phyloP scores from a whole-genome alignment of 2,329 filamentous ascomycete species.

The Aspergillus viridinutans region DNA sequence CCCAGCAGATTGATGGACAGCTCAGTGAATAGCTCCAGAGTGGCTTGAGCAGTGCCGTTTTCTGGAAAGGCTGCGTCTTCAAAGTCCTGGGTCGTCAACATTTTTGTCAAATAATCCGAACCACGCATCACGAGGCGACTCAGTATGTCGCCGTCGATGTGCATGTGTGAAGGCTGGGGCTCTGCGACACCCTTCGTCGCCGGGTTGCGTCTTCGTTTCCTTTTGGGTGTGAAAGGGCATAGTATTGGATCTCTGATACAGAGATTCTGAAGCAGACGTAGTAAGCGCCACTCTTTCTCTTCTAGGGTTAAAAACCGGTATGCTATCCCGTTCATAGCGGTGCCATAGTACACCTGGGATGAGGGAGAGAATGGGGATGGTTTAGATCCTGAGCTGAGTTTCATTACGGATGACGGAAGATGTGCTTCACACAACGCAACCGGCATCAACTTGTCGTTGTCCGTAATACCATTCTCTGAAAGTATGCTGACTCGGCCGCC shows the following conservation, averaged over 20 bases:
- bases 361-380: slow-evolving; percentile 11
- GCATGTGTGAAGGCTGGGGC: slow-evolving; percentile 49
- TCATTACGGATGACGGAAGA: slow-evolving; percentile 33
- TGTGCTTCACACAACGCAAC: slow-evolving; percentile 27
- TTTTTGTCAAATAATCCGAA: slow-evolving; percentile 24
- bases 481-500: slow-evolving; percentile 49
- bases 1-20: slow-evolving; percentile 50
- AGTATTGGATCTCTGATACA: slow-evolving; percentile 47
- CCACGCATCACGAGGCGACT: slow-evolving; percentile 49
- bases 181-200: slow-evolving; percentile 38
- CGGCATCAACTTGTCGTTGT: slow-evolving; percentile 30
- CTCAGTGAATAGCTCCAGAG: slow-evolving; percentile 43
- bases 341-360: slow-evolving; percentile 56
- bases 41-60: slow-evolving; percentile 10
- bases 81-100: slow-evolving; percentile 26
- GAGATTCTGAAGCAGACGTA: slow-evolving; percentile 70
- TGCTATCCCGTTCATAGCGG: slow-evolving; percentile 65
- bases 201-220: slow-evolving; percentile 22
- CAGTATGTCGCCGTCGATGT: slow-evolving; percentile 66
- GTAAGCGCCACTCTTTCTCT: slow-evolving; percentile 59
- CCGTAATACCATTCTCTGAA: slow-evolving; percentile 19
- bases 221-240: slow-evolving; percentile 47
- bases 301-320: slow-evolving; percentile 66
- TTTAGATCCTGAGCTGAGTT: slow-evolving; percentile 20
- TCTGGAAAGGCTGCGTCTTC: slow-evolving; percentile 7